These are phyloP conservation scores for Pseudogymnoascus sp. DNA, from an alignment of 2,329 filamentous ascomycete genomes.

Conservation along the genomic window DNA sequence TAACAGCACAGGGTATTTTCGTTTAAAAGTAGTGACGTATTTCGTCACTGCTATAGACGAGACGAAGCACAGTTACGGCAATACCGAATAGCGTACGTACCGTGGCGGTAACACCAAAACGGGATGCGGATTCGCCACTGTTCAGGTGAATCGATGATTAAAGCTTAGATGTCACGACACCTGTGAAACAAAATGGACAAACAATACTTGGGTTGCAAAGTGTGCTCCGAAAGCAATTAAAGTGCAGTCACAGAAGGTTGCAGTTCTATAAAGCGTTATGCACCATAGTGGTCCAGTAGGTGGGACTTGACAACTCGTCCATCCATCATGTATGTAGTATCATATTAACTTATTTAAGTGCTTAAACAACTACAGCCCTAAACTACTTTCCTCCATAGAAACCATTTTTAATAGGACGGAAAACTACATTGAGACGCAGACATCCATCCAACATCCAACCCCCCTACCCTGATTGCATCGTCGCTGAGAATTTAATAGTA, in stretches of 20 bases:
- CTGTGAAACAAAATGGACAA: neutral
- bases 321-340: neutral
- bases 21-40: neutral
- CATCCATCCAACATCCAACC: neutral
- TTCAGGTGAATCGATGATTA: neutral
- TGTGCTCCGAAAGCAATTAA: neutral
- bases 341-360: neutral
- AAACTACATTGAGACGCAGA: neutral
- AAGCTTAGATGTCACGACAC: too few relatives aligned
- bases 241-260: neutral
- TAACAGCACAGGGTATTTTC: neutral
- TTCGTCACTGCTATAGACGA: neutral
- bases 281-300: neutral
- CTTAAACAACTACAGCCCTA: neutral
- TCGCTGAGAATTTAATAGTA: neutral
- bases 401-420: neutral
- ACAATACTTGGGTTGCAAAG: neutral
- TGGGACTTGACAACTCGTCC: too few relatives aligned
- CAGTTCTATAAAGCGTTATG: neutral
- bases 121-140: neutral
- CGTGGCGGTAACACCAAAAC: neutral
- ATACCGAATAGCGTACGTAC: neutral
- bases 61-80: neutral
- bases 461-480: neutral
- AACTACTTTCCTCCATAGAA: neutral